Base-by-base conservation (phyloP, 176 grass and related monocot genomes). In the Eleusine coracana region DNA sequence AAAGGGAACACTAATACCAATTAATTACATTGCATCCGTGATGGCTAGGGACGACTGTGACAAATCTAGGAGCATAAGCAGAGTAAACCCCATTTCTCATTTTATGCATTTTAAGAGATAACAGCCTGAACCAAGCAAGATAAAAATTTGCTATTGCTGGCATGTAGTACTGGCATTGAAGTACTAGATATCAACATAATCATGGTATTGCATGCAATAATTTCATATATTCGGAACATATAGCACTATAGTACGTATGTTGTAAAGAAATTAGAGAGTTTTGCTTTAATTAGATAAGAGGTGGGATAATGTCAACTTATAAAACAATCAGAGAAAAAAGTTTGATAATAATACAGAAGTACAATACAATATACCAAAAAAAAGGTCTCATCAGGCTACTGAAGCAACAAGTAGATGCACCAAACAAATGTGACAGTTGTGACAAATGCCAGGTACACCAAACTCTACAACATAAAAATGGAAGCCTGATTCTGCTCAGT, bases 1-100 rank as follows among this genome's bases (percentile, higher is more conserved):
- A 83, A 95, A 80, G 9, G 46, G 60, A 83, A 80, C 41, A 89
- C 71, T 5, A 11, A 39, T 2, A 68, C 18, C 71, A 81, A 73
- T 86, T 59, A 78, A 41, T 41, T 79, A 74, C 40, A 48, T 16
- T 21, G 59, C 5, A n/a, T n/a, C n/a, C n/a, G n/a, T n/a, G n/a
- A n/a, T n/a, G n/a, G n/a, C n/a, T n/a, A n/a, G n/a, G n/a, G n/a
- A n/a, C n/a, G n/a, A n/a, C n/a, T n/a, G n/a, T n/a, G n/a, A n/a
- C n/a, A n/a, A n/a, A 82, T 81, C 56, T 67, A 74, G 36, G 13
- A 68, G 42, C 3, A 80, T 41, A 39, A 42, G 75, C 21, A 69
- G 34, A 62, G 1, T 76, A 46, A 11, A 4, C n/a, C 27, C 64
- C 58, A 11, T 8, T 38, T n/a, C 11, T 37, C 20, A 3, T 68